Base-by-base conservation (phyloP, 2,329 filamentous ascomycete genomes). In the Cladobotryum mycophilum region DNA sequence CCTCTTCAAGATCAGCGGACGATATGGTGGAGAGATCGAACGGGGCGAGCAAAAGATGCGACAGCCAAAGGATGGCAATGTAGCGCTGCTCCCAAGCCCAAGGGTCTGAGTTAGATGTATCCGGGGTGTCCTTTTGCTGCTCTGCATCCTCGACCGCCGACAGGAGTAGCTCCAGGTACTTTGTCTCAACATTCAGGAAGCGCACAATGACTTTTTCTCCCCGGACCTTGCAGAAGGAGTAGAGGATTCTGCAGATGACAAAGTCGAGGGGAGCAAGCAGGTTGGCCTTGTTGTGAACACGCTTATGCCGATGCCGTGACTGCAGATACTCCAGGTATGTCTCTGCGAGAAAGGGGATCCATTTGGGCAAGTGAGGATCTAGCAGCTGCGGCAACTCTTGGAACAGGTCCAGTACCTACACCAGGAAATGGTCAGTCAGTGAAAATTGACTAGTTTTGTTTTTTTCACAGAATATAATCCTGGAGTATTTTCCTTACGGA, bases 351-450 rank as follows among this genome's bases (percentile, higher is more conserved):
- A 80, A 73, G 20, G 88, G 85, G 45, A 97, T 75, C 67, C 95
- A 83, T 56, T 72, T 78, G 46, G 86, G 83, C 40, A 99, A 76
- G 66, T 92, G 81, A 9, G 89, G 82, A 69, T 99, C 93, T 22
- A 99, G 79, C 37, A 97, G 78, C 66, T 99, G 93, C 15, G 93
- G 93, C 57, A 95, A 85, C 73, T 96, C 91, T 75, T 97, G 92
- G 60, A 97, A 99, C 2, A 87, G 84, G 59, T 96, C 90, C 45
- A 99, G 81, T 4, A 79, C 66, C 74, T 78, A 36, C 1, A 9
- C 22, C 14, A n/a, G 6, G 4, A 20, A 35, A 18, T 17, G 15
- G 20, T 20, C 46, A 18, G 20, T 20, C 46, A 18, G 25, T 35
- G 4, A 33, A 43, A 30, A 30, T 2, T 2, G 6, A 30, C 25